Conservation (phyloP, 78 protist genomes). For the Mantamonas sphyraenae region DNA sequence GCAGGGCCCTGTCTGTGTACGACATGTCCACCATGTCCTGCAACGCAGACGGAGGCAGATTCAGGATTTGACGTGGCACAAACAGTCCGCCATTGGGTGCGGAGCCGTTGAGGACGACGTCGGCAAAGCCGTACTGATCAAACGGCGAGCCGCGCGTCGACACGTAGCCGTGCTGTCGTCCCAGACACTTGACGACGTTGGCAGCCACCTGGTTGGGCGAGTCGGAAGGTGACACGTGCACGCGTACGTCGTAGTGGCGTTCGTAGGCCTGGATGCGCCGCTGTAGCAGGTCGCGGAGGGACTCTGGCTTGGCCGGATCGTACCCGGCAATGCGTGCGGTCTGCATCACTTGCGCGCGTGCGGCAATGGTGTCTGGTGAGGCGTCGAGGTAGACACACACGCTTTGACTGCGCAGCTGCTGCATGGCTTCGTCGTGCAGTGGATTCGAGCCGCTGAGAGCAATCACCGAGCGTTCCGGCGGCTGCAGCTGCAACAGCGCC, state of each 20-base stretch:
- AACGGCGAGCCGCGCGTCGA: conserved; percentile 11
- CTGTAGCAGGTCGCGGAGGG: too few species aligned
- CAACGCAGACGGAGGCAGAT: neutral
- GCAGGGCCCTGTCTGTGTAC: neutral
- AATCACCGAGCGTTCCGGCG: too few species aligned
- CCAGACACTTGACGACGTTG: neutral
- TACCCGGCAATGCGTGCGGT: too few species aligned
- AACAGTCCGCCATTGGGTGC: conserved; percentile 27
- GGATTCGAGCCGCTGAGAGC: too few species aligned
- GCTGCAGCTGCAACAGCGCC: too few species aligned
- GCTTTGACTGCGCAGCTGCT: too few species aligned
- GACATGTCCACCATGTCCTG: neutral
- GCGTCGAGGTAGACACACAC: too few species aligned
- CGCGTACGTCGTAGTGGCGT: neutral
- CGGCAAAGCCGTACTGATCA: neutral
- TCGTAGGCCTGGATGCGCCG: too few species aligned
- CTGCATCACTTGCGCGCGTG: too few species aligned
- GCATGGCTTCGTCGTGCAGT: too few species aligned
- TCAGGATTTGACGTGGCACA: neutral
- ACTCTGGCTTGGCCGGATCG: too few species aligned
- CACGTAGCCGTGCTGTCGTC: neutral
- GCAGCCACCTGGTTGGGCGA: neutral
- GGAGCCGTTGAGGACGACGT: conserved; percentile 8
- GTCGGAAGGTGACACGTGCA: neutral
- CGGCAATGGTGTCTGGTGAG: too few species aligned